A percentile compares a stretch with the other conserved stretches of the same genome.
phyloP scores from a whole-genome alignment of 2,329 filamentous ascomycete genomes.

The Mariannaea elegans region DNA sequence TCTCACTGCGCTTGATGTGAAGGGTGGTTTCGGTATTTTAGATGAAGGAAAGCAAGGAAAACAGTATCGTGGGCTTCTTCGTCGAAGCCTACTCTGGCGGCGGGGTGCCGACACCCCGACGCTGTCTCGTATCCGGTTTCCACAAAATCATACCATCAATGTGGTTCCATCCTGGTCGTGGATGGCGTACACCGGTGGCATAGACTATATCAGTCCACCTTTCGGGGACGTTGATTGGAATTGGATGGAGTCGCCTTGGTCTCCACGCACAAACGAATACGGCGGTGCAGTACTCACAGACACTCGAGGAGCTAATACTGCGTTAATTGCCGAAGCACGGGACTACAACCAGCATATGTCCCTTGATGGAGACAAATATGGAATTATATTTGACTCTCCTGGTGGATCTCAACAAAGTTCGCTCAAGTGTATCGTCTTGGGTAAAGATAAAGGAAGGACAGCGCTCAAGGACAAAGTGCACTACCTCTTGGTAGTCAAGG shows the following conservation, averaged over 20 bases:
- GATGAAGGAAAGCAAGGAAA: background rate
- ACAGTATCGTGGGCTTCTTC: background rate
- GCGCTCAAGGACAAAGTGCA: background rate
- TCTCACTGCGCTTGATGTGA: background rate
- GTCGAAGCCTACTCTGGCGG: background rate
- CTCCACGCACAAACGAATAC: background rate
- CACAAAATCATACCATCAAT: background rate
- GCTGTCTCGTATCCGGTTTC: background rate
- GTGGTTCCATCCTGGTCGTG: background rate
- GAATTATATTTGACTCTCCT: background rate
- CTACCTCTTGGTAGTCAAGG: background rate
- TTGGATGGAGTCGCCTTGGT: background rate
- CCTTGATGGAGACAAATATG: background rate
- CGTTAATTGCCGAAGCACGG: background rate
- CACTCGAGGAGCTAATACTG: background rate
- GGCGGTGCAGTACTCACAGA: background rate
- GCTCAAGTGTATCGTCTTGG: background rate
- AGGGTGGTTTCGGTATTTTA: background rate
- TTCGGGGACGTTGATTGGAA: background rate
- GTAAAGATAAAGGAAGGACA: background rate
- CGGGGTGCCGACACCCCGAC: background rate
- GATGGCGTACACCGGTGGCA: constrained; percentile 9
- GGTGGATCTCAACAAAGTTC: background rate
- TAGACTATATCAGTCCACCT: background rate
- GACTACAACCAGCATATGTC: background rate